These are phyloP conservation scores for Panaeolus cyanescens DNA, from an alignment of 768 basidiomycete genomes.

Conservation along the genomic window DNA sequence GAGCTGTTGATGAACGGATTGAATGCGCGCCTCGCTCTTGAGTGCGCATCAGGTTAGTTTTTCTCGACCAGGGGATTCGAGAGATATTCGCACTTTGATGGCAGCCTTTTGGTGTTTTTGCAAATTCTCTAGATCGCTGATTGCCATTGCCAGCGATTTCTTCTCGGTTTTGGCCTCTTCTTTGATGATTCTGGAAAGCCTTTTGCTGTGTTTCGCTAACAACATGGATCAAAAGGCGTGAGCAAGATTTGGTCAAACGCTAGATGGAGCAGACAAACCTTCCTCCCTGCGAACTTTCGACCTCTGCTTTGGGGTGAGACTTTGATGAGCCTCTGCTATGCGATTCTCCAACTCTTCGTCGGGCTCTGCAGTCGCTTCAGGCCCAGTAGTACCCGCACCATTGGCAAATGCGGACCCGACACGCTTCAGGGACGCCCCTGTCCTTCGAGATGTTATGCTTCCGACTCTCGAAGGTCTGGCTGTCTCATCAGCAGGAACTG, in stretches of 20 bases:
- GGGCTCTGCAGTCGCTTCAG: conserved; percentile 40
- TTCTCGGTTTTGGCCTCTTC: conserved; percentile 71
- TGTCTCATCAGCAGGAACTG: neutral
- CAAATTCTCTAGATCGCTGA: conserved; percentile 67
- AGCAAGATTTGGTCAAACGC: neutral
- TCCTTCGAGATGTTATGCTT: neutral
- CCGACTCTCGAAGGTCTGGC: neutral
- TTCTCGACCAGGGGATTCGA: neutral
- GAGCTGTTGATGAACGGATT: conserved; percentile 52
- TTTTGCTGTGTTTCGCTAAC: conserved; percentile 59
- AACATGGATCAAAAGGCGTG: conserved; percentile 1
- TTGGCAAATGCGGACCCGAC: conserved; percentile 47
- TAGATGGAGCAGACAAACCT: conserved; percentile 36
- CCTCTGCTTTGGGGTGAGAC: conserved; percentile 51
- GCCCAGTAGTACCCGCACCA: conserved; percentile 56
- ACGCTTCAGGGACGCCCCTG: neutral
- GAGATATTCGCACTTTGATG: conserved; percentile 45
- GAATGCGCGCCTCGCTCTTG: conserved; percentile 61
- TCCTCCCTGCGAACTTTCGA: conserved; percentile 52
- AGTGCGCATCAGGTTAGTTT: conserved; percentile 1
- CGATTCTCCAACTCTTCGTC: conserved; percentile 43
- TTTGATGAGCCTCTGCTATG: conserved; percentile 47
- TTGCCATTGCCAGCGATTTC: conserved; percentile 56
- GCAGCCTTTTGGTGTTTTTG: conserved; percentile 71
- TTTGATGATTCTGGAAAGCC: conserved; percentile 69